Evolutionary conservation across 2,329 filamentous ascomycete genomes (phyloP).

Genomic region (Aureobasidium sp.): DNA sequence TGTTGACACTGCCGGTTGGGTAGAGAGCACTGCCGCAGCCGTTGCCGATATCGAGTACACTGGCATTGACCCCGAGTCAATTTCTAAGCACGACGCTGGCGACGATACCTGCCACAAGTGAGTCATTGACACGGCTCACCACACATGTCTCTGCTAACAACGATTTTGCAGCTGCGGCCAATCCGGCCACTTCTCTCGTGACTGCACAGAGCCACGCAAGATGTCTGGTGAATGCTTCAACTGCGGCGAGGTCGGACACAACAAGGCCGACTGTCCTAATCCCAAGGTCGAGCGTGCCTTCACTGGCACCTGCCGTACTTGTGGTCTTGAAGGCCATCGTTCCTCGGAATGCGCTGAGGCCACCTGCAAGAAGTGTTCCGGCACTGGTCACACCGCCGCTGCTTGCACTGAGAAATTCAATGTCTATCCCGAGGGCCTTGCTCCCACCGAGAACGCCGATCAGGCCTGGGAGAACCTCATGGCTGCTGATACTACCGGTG

Average conservation of each 20-base stretch:
- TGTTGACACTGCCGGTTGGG: not conserved
- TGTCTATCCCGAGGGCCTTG: slow-evolving; percentile 47
- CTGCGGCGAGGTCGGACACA: slow-evolving; percentile 54
- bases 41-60: not conserved
- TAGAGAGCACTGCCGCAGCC: not conserved
- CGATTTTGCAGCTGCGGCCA: slow-evolving; percentile 32
- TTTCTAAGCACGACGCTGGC: slow-evolving; percentile 18
- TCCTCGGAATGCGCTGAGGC: slow-evolving; percentile 57
- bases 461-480: slow-evolving; percentile 53
- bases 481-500: slow-evolving; percentile 45
- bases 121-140: slow-evolving; percentile 20
- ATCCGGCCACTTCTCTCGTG: slow-evolving; percentile 35
- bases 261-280: slow-evolving; percentile 56
- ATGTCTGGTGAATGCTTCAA: slow-evolving; percentile 52
- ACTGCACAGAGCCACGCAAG: slow-evolving; percentile 36
- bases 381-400: slow-evolving; percentile 48
- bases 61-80: not conserved
- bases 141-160: slow-evolving; percentile 23
- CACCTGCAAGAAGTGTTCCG: slow-evolving; percentile 57
- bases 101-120: slow-evolving; percentile 34
- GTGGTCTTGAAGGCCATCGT: slow-evolving; percentile 47
- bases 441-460: slow-evolving; percentile 34
- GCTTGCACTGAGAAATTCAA: slow-evolving; percentile 55
- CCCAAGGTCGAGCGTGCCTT: slow-evolving; percentile 45
- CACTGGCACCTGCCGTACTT: slow-evolving; percentile 54